Evolutionary conservation across 495 filamentous ascomycete genomes (phyloP).

Genomic region (Xylaria cubensis): DNA sequence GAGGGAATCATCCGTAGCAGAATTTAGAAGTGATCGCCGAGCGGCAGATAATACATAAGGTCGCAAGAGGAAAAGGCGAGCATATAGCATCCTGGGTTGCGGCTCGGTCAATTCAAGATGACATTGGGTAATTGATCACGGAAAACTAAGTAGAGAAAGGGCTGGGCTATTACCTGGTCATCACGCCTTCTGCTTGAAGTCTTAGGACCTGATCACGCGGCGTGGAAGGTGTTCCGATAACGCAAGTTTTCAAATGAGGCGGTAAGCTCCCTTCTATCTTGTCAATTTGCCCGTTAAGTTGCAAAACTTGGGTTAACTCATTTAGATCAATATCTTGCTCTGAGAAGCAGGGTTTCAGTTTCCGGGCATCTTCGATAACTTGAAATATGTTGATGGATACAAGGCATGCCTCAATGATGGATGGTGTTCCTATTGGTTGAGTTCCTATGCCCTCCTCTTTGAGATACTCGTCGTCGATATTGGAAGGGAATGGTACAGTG

Average conservation of each 20-base stretch:
- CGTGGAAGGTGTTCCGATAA: neutral
- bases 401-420: neutral
- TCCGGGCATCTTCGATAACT: neutral
- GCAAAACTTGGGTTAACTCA: neutral
- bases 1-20: neutral
- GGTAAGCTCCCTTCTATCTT: neutral
- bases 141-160: neutral
- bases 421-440: neutral
- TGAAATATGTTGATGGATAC: neutral
- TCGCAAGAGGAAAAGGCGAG: neutral
- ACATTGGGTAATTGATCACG: neutral
- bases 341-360: neutral
- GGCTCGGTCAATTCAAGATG: neutral
- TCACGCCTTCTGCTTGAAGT: conserved; percentile 6
- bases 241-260: neutral
- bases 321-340: neutral
- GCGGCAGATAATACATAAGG: conserved; percentile 1
- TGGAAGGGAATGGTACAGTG: neutral
- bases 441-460: neutral
- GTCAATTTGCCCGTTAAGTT: neutral
- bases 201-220: neutral
- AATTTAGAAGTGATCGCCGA: neutral
- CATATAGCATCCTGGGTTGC: neutral
- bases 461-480: conserved; percentile 1
- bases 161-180: neutral